phyloP scores from a whole-genome alignment of 73 alveolate species.

The Paramecium caudatum region DNA sequence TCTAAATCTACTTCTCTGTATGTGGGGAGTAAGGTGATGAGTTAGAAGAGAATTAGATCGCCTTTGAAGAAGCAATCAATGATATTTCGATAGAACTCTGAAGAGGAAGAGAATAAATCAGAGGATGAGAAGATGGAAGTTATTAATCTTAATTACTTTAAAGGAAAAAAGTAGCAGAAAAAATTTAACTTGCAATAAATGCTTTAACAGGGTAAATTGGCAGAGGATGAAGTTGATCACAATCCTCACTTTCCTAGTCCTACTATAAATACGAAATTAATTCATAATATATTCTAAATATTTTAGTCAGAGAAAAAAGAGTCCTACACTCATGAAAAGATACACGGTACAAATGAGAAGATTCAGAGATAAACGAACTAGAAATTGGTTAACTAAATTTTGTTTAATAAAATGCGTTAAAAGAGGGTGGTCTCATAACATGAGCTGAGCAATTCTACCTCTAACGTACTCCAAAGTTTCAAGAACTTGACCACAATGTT shows the following conservation, averaged over 20 bases:
- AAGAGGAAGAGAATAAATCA: conserved; percentile 49
- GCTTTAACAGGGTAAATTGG: conserved; percentile 47
- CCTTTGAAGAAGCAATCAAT: background rate
- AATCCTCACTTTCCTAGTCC: conserved; percentile 68
- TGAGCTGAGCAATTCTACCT: conserved; percentile 36
- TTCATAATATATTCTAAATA: conserved; percentile 52
- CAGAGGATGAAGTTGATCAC: conserved; percentile 46
- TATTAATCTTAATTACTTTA: conserved; percentile 66
- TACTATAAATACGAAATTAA: conserved; percentile 45
- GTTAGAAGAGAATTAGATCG: background rate
- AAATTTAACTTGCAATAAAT: conserved; percentile 34
- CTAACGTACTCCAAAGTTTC: conserved; percentile 52
- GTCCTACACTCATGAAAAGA: background rate
- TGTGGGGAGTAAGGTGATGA: background rate
- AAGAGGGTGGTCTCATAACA: conserved; percentile 37
- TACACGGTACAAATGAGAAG: conserved; percentile 14
- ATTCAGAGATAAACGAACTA: conserved; percentile 30
- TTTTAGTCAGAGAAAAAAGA: conserved; percentile 5
- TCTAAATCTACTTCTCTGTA: conserved; percentile 5
- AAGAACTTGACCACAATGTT: conserved; percentile 39
- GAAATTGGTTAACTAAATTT: conserved; percentile 32
- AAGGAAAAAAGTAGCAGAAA: background rate
- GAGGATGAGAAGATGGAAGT: conserved; percentile 50
- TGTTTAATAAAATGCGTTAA: conserved; percentile 47
- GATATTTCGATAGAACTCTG: conserved; percentile 19